Evolutionary conservation across 306 rosid genomes (phyloP).

Genomic region (Pyrus betulifolia): DNA sequence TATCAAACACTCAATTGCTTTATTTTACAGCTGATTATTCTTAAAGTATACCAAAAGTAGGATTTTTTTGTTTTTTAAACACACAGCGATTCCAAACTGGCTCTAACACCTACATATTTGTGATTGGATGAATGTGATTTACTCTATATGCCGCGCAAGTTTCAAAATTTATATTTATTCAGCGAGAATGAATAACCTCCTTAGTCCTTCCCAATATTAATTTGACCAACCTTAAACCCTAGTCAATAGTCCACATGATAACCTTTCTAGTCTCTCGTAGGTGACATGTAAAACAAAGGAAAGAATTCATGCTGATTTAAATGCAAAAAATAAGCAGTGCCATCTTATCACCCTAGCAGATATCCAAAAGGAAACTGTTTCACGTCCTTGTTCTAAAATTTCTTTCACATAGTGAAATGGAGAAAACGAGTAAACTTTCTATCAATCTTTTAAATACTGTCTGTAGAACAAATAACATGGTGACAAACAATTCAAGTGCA

Average conservation of each 20-base stretch:
- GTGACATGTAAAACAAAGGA: background rate
- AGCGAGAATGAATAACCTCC: too few relatives aligned
- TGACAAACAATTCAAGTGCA: background rate
- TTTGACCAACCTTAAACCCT: background rate
- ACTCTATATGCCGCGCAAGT: background rate
- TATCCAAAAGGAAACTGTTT: background rate
- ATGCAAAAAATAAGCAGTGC: background rate
- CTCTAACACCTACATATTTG: background rate
- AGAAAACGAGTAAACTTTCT: background rate
- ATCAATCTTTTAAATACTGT: too few relatives aligned
- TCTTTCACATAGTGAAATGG: background rate
- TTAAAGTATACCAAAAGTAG: too few relatives aligned
- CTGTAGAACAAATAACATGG: background rate
- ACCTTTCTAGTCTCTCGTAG: background rate
- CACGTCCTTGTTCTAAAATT: background rate
- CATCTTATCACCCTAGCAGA: background rate
- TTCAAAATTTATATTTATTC: too few relatives aligned
- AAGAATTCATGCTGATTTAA: background rate
- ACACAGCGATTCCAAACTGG: too few relatives aligned
- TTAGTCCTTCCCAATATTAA: background rate
- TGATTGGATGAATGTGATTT: background rate
- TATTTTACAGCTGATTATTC: too few relatives aligned
- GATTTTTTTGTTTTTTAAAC: too few relatives aligned
- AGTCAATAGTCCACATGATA: background rate
- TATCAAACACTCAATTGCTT: too few relatives aligned